Percentiles rank a stretch among this genome's conserved stretches.
Evolutionary conservation across 2,329 filamentous ascomycete genomes (phyloP).

Genomic region (Xylariales sp.): DNA sequence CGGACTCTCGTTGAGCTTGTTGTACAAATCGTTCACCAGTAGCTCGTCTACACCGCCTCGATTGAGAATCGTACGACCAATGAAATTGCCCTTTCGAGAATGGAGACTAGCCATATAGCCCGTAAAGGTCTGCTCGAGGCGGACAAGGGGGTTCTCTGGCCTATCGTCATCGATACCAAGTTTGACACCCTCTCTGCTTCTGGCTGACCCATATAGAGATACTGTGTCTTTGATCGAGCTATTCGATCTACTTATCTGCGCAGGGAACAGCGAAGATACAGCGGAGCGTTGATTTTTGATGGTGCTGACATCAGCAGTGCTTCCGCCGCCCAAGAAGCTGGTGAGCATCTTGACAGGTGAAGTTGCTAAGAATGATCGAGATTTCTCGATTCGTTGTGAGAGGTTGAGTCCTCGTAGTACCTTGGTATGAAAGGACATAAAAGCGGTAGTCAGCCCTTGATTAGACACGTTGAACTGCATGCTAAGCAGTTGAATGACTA

Average conservation of each 20-base stretch:
- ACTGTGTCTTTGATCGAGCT: slow-evolving; percentile 39
- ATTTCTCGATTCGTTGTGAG: slow-evolving; percentile 58
- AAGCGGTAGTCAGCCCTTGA: slow-evolving; percentile 55
- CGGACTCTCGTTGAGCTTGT: slow-evolving; percentile 77
- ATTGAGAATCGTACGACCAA: slow-evolving; percentile 70
- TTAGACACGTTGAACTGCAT: slow-evolving; percentile 66
- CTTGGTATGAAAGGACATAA: slow-evolving; percentile 75
- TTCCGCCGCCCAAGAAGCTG: slow-evolving; percentile 66
- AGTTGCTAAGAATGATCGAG: slow-evolving; percentile 66
- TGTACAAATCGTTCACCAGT: slow-evolving; percentile 84
- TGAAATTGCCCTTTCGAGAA: slow-evolving; percentile 79
- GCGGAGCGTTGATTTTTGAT: slow-evolving; percentile 37
- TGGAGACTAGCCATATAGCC: slow-evolving; percentile 79
- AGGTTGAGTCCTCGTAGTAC: slow-evolving; percentile 67
- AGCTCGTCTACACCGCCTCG: slow-evolving; percentile 70
- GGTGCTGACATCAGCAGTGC: slow-evolving; percentile 34
- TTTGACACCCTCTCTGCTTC: slow-evolving; percentile 40
- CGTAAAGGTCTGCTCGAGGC: slow-evolving; percentile 79
- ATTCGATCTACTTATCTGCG: slow-evolving; percentile 26
- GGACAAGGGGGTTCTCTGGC: slow-evolving; percentile 62
- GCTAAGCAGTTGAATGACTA: slow-evolving; percentile 69
- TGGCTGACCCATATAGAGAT: slow-evolving; percentile 53
- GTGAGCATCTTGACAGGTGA: slow-evolving; percentile 90
- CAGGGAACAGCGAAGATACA: slow-evolving; percentile 33
- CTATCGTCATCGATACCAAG: slow-evolving; percentile 43